A percentile compares a stretch with the other conserved stretches of the same genome.
phyloP scores from a whole-genome alignment of 495 filamentous ascomycete species.

The Hypoxylon trugodes region DNA sequence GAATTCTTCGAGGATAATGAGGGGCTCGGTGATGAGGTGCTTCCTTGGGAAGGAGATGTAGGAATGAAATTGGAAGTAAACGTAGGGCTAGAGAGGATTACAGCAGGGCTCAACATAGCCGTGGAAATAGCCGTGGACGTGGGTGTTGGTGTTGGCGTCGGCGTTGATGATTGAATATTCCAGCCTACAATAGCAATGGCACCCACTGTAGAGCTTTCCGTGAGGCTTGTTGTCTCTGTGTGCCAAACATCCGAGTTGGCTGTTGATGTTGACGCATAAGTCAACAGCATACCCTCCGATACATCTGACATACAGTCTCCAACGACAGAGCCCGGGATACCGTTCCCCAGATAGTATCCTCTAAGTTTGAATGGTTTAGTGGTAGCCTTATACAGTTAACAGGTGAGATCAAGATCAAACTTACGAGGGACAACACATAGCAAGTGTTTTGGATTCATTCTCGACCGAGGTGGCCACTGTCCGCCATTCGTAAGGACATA shows the following conservation, averaged over 20 bases:
- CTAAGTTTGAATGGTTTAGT: constrained; percentile 10
- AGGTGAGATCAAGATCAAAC: constrained; percentile 5
- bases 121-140: neutral
- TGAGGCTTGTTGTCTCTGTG: constrained; percentile 20
- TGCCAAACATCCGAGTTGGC: constrained; percentile 15
- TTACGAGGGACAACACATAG: constrained; percentile 37
- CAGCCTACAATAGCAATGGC: constrained; percentile 31
- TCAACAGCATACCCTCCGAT: constrained; percentile 19
- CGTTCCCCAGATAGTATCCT: constrained; percentile 24
- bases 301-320: constrained; percentile 31
- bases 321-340: constrained; percentile 21
- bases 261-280: constrained; percentile 22
- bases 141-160: constrained; percentile 5
- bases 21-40: neutral
- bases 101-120: neutral
- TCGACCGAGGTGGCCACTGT: constrained; percentile 16
- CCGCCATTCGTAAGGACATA: constrained; percentile 22
- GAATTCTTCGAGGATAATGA: neutral
- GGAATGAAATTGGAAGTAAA: neutral
- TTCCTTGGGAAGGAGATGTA: neutral
- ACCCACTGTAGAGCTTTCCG: constrained; percentile 18
- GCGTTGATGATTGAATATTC: constrained; percentile 21
- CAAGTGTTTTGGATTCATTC: constrained; percentile 24
- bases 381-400: neutral
- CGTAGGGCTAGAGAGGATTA: neutral